Base-by-base conservation (phyloP, 1,139 yeast genomes). In the Taphrina sp. region DNA sequence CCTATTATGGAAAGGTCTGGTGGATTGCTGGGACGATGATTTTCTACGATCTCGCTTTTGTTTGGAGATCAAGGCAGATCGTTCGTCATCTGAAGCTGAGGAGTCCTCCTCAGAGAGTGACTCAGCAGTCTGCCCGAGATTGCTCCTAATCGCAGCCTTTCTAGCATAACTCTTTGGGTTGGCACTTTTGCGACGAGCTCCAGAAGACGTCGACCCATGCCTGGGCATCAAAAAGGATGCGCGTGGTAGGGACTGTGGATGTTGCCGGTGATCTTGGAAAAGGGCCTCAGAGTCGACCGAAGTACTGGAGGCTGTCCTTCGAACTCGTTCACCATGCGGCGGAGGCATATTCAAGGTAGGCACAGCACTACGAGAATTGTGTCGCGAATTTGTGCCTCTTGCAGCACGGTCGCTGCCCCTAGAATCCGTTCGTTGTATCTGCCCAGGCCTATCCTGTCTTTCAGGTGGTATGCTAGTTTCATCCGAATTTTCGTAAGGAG, bases 371-470 rank as follows among this genome's bases (percentile, higher is more conserved):
- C 54, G 54, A 3, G 54, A 49, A 26, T 49, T 49, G 39, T 49
- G 44, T 10, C 54, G 17, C 19, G 46, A 39, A 26, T 38, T 39
- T 23, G 29, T 39, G 14, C 29, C 39, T 14, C 44, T 41, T 20
- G 20, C 23, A 10, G 16, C 29, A n/a, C 47, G 47, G 17, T 49
- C 54, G 20, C 54, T 49, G 24, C 41, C 41, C 10, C 46, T 34
- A 12, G 54, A 49, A n/a, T 24, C 54, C 7, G 54, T 49, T 8
- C 54, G 45, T n/a, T n/a, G n/a, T n/a, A n/a, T n/a, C n/a, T n/a
- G n/a, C n/a, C n/a, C n/a, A n/a, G n/a, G n/a, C n/a, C n/a, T n/a
- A n/a, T n/a, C n/a, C n/a, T n/a, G n/a, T n/a, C n/a, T n/a, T n/a
- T n/a, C n/a, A n/a, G n/a, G n/a, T n/a, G n/a, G n/a, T n/a, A n/a